Evolutionary conservation across 2,329 filamentous ascomycete genomes (phyloP).

Genomic region (Leptographium lundbergii): DNA sequence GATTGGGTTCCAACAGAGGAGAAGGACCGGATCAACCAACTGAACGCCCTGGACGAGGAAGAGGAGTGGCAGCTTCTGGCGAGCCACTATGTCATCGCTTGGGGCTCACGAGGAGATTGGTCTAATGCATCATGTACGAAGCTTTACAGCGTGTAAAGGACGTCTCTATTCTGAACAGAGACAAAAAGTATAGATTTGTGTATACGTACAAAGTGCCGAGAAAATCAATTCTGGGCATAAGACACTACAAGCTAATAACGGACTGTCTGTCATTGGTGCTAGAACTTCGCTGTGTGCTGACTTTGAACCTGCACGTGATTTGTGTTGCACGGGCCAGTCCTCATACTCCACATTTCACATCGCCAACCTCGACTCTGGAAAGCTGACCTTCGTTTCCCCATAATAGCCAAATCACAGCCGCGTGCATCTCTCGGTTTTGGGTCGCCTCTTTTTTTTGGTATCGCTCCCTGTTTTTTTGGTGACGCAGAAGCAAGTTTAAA

Average conservation of each 20-base stretch:
- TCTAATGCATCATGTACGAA: slow-evolving; percentile 19
- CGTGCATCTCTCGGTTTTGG: neutral
- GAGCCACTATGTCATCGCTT: slow-evolving; percentile 78
- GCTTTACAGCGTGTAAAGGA: slow-evolving; percentile 5
- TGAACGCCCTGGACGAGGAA: slow-evolving; percentile 88
- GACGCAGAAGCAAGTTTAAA: neutral
- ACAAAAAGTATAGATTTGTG: no score
- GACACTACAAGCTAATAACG: neutral
- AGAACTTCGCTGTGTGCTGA: no score
- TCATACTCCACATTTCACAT: neutral
- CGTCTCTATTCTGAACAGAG: no score
- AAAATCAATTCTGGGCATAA: neutral
- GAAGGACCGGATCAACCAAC: slow-evolving; percentile 61
- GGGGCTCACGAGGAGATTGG: slow-evolving; percentile 60
- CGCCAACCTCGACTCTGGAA: neutral
- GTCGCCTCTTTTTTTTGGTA: neutral
- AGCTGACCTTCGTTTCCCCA: neutral
- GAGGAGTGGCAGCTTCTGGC: slow-evolving; percentile 88
- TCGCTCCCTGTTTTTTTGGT: neutral
- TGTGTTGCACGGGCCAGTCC: neutral
- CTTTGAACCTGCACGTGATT: neutral
- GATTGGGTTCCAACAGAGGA: slow-evolving; percentile 59
- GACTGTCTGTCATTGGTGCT: no score
- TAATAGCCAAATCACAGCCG: neutral
- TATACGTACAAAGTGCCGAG: no score